Conservation (phyloP, 2,329 filamentous ascomycete genomes). For the Fusarium tjaetaba region DNA sequence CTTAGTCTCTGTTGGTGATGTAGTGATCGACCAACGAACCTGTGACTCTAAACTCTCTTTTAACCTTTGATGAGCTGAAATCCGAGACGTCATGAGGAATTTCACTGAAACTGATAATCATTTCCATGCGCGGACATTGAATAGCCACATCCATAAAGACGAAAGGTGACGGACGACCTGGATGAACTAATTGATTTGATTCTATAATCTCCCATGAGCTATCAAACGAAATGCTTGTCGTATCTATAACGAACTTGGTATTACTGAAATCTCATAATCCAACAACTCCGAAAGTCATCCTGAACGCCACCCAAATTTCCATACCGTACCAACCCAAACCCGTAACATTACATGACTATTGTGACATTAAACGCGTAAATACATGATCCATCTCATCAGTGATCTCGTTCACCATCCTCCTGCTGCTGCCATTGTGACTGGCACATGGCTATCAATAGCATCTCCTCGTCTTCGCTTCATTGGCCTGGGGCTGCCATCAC, state of each 20-base stretch:
- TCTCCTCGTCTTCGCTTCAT: constrained; percentile 52
- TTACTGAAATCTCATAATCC: constrained; percentile 15
- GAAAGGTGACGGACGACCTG: neutral
- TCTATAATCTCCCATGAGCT: constrained; percentile 8
- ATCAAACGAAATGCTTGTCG: constrained; percentile 18
- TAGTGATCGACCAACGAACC: constrained; percentile 7
- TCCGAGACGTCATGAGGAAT: constrained; percentile 5
- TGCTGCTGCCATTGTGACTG: constrained; percentile 44
- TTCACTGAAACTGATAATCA: neutral
- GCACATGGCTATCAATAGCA: constrained; percentile 46
- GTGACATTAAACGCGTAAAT: constrained; percentile 31
- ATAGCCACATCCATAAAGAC: neutral
- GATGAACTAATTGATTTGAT: neutral
- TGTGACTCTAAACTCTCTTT: constrained; percentile 15
- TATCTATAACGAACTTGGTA: constrained; percentile 31
- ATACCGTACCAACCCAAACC: neutral
- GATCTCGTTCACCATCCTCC: constrained; percentile 45
- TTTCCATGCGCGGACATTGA: neutral
- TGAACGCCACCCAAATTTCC: constrained; percentile 21
- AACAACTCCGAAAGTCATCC: constrained; percentile 9
- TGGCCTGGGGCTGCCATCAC: constrained; percentile 49
- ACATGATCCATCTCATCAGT: constrained; percentile 22
- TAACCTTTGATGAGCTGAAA: neutral
- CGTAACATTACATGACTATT: constrained; percentile 22
- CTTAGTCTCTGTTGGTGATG: constrained; percentile 12